phyloP scores from a whole-genome alignment of 1,284 basidiomycete species.

The Termitomyces sp. region DNA sequence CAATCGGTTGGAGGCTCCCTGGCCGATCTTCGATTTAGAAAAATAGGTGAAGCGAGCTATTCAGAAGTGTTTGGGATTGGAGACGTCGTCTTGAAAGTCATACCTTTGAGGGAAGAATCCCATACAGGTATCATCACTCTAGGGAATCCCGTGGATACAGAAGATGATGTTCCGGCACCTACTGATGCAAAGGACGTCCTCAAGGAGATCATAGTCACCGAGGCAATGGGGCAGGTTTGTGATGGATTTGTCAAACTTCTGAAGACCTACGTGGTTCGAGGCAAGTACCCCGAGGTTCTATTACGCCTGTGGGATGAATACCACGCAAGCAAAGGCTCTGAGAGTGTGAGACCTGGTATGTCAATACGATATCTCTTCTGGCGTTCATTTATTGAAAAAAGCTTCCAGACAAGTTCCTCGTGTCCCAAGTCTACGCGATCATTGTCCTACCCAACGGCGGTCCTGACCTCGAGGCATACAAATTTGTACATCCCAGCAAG shows the following conservation, averaged over 20 bases:
- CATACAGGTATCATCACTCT: constrained; percentile 5
- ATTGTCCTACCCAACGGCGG: constrained; percentile 89
- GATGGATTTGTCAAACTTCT: constrained; percentile 75
- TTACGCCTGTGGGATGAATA: constrained; percentile 87
- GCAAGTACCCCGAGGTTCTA: constrained; percentile 75
- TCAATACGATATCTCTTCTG: constrained; percentile 11
- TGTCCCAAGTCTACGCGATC: constrained; percentile 80
- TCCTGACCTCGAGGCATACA: constrained; percentile 80
- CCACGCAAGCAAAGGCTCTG: constrained; percentile 64
- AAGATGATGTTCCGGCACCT: constrained; percentile 58
- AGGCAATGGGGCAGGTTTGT: constrained; percentile 68
- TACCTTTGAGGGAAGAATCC: constrained; percentile 63
- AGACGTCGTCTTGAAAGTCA: constrained; percentile 82
- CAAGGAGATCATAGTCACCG: constrained; percentile 85
- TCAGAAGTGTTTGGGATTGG: constrained; percentile 94
- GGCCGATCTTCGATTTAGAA: constrained; percentile 48
- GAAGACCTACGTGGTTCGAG: constrained; percentile 81
- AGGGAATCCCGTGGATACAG: constrained; percentile 15
- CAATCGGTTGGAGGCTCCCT: constrained; percentile 24
- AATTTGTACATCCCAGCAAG: constrained; percentile 49
- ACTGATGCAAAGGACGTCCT: constrained; percentile 74
- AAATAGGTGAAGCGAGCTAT: constrained; percentile 95
- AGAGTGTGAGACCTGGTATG: constrained; percentile 83
- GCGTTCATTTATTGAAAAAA: neutral
- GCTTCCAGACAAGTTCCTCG: constrained; percentile 62